phyloP scores from a whole-genome alignment of 805 yeast species.

The Candida silvatica region DNA sequence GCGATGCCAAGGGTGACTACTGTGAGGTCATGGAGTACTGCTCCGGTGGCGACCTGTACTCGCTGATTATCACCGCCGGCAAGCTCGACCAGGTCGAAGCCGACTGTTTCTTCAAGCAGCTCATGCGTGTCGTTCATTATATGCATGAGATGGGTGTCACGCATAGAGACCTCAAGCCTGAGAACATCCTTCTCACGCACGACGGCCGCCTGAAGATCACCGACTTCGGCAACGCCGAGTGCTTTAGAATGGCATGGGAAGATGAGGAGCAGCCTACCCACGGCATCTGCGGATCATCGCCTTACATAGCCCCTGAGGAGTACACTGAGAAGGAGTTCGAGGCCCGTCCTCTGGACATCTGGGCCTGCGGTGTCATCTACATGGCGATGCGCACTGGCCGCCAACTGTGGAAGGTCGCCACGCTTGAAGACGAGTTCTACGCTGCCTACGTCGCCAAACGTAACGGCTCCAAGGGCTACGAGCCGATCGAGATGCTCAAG shows the following conservation, averaged over 20 bases:
- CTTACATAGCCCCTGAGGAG: slow-evolving; percentile 90
- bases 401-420: slow-evolving; percentile 85
- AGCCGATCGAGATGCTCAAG: slow-evolving; percentile 80
- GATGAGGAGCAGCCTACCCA: slow-evolving; percentile 57
- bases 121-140: slow-evolving; percentile 74
- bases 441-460: slow-evolving; percentile 67
- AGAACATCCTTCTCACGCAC: slow-evolving; percentile 66
- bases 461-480: slow-evolving; percentile 78
- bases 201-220: slow-evolving; percentile 72
- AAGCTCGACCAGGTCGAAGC: slow-evolving; percentile 77
- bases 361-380: slow-evolving; percentile 91
- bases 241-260: slow-evolving; percentile 84
- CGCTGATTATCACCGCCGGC: slow-evolving; percentile 68
- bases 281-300: slow-evolving; percentile 80
- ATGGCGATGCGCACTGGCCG: slow-evolving; percentile 95
- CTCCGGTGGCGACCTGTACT: slow-evolving; percentile 73
- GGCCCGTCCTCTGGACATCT: slow-evolving; percentile 74
- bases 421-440: slow-evolving; percentile 73
- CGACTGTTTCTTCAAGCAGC: slow-evolving; percentile 83
- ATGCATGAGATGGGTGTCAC: slow-evolving; percentile 89
- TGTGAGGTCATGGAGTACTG: slow-evolving; percentile 85
- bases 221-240: slow-evolving; percentile 82
- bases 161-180: slow-evolving; percentile 87
- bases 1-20: slow-evolving; percentile 76
- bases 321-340: slow-evolving; percentile 60